phyloP scores from a whole-genome alignment of 192 early-diverging fungal genomes.

The Coemansia sp. region DNA sequence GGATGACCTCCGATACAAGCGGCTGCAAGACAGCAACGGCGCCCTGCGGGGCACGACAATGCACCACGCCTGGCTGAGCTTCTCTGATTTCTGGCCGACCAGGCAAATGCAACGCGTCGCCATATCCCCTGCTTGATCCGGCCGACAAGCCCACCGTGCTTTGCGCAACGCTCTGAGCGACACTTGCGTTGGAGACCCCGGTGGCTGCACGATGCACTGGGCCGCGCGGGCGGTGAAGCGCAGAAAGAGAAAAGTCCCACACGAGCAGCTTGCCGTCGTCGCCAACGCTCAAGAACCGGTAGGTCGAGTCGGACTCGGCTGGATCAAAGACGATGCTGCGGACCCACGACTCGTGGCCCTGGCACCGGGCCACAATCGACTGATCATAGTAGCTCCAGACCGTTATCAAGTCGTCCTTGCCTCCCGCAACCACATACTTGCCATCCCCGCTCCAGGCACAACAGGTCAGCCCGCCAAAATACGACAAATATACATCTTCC shows the following conservation, averaged over 20 bases:
- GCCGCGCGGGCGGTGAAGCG: conserved; percentile 71
- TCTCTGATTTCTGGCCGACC: conserved; percentile 5
- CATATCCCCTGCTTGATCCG: too few species aligned
- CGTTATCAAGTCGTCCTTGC: conserved; percentile 90
- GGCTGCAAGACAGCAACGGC: conserved; percentile 72
- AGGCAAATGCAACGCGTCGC: conserved; percentile 12
- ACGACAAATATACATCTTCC: conserved; percentile 72
- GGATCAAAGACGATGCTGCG: conserved; percentile 83
- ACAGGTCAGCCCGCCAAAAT: conserved; percentile 86
- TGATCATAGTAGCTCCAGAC: conserved; percentile 82
- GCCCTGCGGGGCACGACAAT: conserved; percentile 20
- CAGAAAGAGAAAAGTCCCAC: conserved; percentile 88
- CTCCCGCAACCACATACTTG: conserved; percentile 77
- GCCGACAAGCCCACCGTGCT: background rate
- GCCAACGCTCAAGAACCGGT: conserved; percentile 85
- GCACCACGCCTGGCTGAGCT: conserved; percentile 16
- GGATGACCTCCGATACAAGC: conserved; percentile 62
- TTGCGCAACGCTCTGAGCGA: background rate
- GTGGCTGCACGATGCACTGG: conserved; percentile 4
- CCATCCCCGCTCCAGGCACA: conserved; percentile 90
- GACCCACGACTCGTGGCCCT: conserved; percentile 91
- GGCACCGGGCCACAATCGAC: conserved; percentile 79
- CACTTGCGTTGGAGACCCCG: background rate
- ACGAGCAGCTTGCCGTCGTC: conserved; percentile 84
- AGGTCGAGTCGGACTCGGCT: conserved; percentile 72